A percentile compares a stretch with the other conserved stretches of the same genome.
These are phyloP conservation scores for Geotrichum histeridarum DNA, from an alignment of 1,139 yeast species.

Conservation along the genomic window DNA sequence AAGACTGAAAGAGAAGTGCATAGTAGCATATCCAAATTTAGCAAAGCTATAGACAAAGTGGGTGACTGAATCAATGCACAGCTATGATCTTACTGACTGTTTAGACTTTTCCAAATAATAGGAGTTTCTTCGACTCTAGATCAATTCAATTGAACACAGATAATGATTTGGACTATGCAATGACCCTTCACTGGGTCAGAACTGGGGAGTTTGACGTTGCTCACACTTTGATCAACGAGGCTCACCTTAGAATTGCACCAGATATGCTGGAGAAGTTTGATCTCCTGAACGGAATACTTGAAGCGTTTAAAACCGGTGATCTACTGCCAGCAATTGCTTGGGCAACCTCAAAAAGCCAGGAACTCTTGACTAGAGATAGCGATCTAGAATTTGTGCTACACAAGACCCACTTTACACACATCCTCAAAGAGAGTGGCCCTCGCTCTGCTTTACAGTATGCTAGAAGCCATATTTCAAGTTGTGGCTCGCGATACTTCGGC, in stretches of 20 bases:
- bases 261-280: constrained; percentile 35
- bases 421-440: constrained; percentile 29
- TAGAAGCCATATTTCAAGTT: constrained; percentile 47
- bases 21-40: constrained; percentile 31
- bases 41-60: constrained; percentile 34
- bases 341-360: constrained; percentile 36
- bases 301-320: constrained; percentile 30
- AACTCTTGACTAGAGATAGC: constrained; percentile 32
- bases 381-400: constrained; percentile 61
- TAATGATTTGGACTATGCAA: constrained; percentile 36
- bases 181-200: constrained; percentile 44
- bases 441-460: constrained; percentile 52
- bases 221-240: constrained; percentile 34
- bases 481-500: constrained; percentile 39
- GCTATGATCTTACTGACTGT: background rate
- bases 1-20: constrained; percentile 33
- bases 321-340: constrained; percentile 42
- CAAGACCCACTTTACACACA: constrained; percentile 48
- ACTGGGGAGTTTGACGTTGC: constrained; percentile 43
- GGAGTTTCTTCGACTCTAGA: constrained; percentile 31
- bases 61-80: constrained; percentile 20
- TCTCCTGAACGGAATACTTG: constrained; percentile 36
- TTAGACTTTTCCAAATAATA: constrained; percentile 22
- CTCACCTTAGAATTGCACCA: constrained; percentile 32
- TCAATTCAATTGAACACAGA: constrained; percentile 24